Base-by-base conservation (phyloP, 2,329 filamentous ascomycete species). In the Aspergillus sp. region DNA sequence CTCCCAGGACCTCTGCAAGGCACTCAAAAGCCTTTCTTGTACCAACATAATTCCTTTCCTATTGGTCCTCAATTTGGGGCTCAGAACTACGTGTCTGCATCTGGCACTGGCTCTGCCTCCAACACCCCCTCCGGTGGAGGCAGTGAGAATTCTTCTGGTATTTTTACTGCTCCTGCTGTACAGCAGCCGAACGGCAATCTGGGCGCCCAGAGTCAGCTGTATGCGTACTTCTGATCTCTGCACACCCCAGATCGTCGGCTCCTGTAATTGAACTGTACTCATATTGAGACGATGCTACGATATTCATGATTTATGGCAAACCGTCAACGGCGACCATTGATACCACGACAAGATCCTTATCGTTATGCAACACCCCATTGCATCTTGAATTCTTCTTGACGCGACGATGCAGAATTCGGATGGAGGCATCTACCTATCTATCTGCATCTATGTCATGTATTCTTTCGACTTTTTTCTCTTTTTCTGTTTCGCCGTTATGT, bases 211-310 rank as follows among this genome's bases (percentile, higher is more conserved):
- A 59, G 55, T 46, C 69, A 66, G 52, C 42, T 66, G 52, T 71
- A 66, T 50, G 58, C 65, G 40, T 72, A 70, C 55, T 71, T 66
- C 53, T 72, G 60, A 68, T 47, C 54, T 54, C 47, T 46, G 50
- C 58, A 48, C 45, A 52, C 47, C 50, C 57, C 40, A 49, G 47
- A 49, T 54, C 58, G 54, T 58, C 52, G 53, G 58, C 59, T 59
- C 49, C 50, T 61, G 56, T 54, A 51, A 58, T 50, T 57, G 60
- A 64, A 60, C 50, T 72, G 70, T 73, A 73, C 64, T 62, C 67
- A 68, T 72, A 73, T 58, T 64, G 61, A 64, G 53, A 71, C 60
- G 69, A 72, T 64, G 65, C 61, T 55, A 72, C 66, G 70, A 72
- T 65, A 61, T 61, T 66, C 45, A 64, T 58, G 61, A 64, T 45